Base-by-base conservation (phyloP, 2,329 filamentous ascomycete genomes). In the Diaporthe nobilis region DNA sequence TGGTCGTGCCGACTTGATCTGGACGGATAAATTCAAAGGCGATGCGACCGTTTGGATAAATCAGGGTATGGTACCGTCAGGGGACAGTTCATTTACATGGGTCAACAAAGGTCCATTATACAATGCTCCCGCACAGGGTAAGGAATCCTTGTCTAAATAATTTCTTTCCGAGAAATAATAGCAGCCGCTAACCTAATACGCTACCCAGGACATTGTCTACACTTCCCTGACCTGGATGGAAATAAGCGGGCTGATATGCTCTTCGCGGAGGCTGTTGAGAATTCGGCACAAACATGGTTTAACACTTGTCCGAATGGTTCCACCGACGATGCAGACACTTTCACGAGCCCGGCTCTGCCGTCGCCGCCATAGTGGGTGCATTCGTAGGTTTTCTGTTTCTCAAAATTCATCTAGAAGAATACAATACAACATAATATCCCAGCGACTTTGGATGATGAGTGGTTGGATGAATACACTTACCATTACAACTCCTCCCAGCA, bases 21-120 rank as follows among this genome's bases (percentile, higher is more conserved):
- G 79, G 79, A 75, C 82, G 31, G 80, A 86, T 70, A 84, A 85
- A 77, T 83, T 82, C 78, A 81, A 77, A 9, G 82, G 77, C 12
- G 79, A 83, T 37, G 80, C 78, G 1, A 71, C 39, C 1, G 80
- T 83, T 6, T 85, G 80, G 80, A 80, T 81, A 57, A 85, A 85
- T 78, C 68, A 65, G 2, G 82, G 82, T 4, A 76, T 70, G 3
- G 65, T 58, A 0, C 65, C 74, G 10, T 70, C 72, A 6, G 61
- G 68, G 9, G 77, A 76, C 13, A 79, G 77, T 34, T 39, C 49
- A 15, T 79, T 79, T 71, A 34, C 58, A 28, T 80, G 79, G 80
- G 53, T 71, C 25, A 61, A 58, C n/a, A 17, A 25, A n/a, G 34
- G 74, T 34, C 39, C 77, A 60, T 65, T 28, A 74, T 71, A 72